Evolutionary conservation across 805 yeast genomes (phyloP), one percentile per base, ranked within the genome.

Genomic region (Candida silvatica): DNA sequence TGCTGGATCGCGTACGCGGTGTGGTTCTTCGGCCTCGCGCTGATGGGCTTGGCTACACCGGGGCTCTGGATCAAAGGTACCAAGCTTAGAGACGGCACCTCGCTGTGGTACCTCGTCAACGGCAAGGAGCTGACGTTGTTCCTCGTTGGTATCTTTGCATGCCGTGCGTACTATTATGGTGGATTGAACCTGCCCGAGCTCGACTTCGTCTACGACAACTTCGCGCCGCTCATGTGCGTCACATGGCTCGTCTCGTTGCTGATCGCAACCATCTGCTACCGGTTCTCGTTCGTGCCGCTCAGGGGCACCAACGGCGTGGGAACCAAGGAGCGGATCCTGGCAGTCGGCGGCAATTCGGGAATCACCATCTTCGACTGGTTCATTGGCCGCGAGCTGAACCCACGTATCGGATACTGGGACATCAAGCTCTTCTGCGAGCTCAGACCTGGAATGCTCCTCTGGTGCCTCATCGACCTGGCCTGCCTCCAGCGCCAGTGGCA

Each of bases 381-480:
- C 52, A 87, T 92, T 53, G 98, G 98, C 20, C 76, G 98, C 40
- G 97, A 90, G 60, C 66, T 92, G 51, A 92, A 92, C 55, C 98
- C 97, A 19, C 69, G 97, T 47, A 64, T 84, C 39, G 92, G 94
- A 1, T 50, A 70, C 0, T 75, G 88, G 68, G 98, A 92, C 54
- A 76, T 92, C 56, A 92, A 92, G 61, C 59, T 87, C 46, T 92
- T 83, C 50, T 84, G 95, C 58, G 98, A 92, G 58, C 70, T 92
- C 56, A 76, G 95, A 49, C 98, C 98, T 1, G 98, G 98, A 4
- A 67, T 92, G 71, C 61, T 90, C 36, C 62, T 92, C 29, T 90
- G 97, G 95, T 59, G 79, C 12, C 54, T 85, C 33, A 71, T 90
- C 42, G 82, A 88, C 52, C 52, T 85, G 27, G 69, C 96, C 0